Percentiles rank a stretch among this genome's conserved stretches.
Conservation (phyloP, 306 rosid species). For the Ochetophila trinervis region DNA sequence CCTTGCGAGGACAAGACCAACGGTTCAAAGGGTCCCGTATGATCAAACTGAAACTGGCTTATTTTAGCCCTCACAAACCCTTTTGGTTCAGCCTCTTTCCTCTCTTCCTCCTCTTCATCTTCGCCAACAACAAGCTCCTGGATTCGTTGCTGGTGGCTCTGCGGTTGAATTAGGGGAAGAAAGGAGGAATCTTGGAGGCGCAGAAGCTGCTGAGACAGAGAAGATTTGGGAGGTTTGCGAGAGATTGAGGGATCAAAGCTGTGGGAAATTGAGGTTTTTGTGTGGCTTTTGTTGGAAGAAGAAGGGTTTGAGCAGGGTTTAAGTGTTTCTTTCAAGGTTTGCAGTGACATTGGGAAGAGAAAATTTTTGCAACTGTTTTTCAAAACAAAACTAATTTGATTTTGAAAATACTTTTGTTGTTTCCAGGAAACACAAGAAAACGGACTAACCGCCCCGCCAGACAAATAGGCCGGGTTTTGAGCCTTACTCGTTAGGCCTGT, state of each 20-base stretch:
- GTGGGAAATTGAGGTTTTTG: constrained; percentile 32
- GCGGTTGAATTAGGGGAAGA: constrained; percentile 26
- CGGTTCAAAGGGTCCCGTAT: constrained; percentile 70
- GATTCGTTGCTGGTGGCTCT: constrained; percentile 17
- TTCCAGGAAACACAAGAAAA: too few species aligned
- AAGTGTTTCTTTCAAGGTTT: constrained; percentile 57
- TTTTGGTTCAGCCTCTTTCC: constrained; percentile 28
- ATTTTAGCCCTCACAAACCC: constrained; percentile 28
- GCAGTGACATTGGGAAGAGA: constrained; percentile 54
- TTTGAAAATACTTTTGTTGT: not conserved
- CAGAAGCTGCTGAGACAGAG: constrained; percentile 65
- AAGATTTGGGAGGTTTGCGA: constrained; percentile 77
- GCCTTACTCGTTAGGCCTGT: too few species aligned
- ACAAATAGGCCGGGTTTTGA: too few species aligned
- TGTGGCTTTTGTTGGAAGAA: constrained; percentile 19
- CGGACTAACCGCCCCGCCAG: too few species aligned
- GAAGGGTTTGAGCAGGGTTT: constrained; percentile 50
- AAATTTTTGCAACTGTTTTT: not conserved
- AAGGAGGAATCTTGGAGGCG: constrained; percentile 53
- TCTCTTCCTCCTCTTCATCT: constrained; percentile 31
- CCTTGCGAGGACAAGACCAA: constrained; percentile 52
- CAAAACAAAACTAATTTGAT: not conserved
- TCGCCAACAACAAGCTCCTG: constrained; percentile 1
- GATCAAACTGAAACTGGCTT: constrained; percentile 60
- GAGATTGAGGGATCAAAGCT: constrained; percentile 26